Evolutionary conservation across 768 basidiomycete genomes (phyloP).

Genomic region (Sarcodon sp.): DNA sequence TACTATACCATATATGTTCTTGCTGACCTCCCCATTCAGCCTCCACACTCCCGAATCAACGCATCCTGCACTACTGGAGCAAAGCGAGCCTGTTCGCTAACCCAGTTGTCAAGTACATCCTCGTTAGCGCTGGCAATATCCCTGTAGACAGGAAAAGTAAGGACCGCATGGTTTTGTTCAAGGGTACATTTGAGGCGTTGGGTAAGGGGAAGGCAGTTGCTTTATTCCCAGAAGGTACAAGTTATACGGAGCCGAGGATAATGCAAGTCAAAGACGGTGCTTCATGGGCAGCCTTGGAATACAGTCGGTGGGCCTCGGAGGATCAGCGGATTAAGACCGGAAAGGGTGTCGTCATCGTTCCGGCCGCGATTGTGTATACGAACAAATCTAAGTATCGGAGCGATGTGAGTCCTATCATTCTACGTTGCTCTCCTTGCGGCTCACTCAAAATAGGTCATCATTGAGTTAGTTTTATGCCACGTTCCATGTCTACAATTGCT

Average conservation of each 20-base stretch:
- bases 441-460: constrained; percentile 37
- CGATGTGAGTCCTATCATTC: constrained; percentile 36
- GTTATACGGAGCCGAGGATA: constrained; percentile 88
- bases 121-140: constrained; percentile 90
- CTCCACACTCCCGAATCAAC: constrained; percentile 66
- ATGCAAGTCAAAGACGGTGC: constrained; percentile 92
- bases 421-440: constrained; percentile 1
- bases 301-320: constrained; percentile 63
- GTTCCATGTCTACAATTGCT: not conserved
- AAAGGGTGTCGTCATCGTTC: constrained; percentile 54
- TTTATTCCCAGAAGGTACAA: constrained; percentile 88
- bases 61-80: constrained; percentile 87
- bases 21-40: constrained; percentile 24
- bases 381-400: constrained; percentile 95
- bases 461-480: constrained; percentile 40
- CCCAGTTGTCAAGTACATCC: constrained; percentile 57
- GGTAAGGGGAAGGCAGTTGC: constrained; percentile 75
- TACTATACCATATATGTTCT: not conserved
- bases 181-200: constrained; percentile 81
- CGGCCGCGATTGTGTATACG: constrained; percentile 86
- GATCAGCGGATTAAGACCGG: constrained; percentile 29
- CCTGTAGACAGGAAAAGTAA: constrained; percentile 93
- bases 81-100: constrained; percentile 84
- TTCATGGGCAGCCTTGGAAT: constrained; percentile 92
- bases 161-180: constrained; percentile 81